Base-by-base conservation (phyloP, 139 green algal species). In the Tetraselmis striata region DNA sequence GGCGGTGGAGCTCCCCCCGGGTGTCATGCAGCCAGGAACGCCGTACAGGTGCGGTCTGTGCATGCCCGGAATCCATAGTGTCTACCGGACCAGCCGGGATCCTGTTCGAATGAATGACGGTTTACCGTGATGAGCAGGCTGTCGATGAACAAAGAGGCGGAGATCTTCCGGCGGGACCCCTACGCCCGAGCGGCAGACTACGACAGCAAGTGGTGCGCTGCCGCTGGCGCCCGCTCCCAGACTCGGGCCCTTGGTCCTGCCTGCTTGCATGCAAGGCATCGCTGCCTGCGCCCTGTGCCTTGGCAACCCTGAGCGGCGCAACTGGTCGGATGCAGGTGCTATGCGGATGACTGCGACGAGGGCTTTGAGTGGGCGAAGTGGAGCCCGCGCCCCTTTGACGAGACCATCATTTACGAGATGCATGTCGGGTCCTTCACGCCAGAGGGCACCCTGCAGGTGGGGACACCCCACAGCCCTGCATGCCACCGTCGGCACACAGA, bases 401-500 rank as follows among this genome's bases (percentile, higher is more conserved):
- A 86, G 31, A 88, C 81, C 59, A 30, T 92, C 31, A 92, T 95
- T 59, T 95, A 95, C 77, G 87, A 95, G 90, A 84, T 94, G 83
- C 91, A 94, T 59, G 77, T 94, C 1, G 91, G 92, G 58, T 87
- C 83, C 26, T 94, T 94, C 85, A 94, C 91, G 0, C 80, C 80
- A 23, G 83, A 91, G 85, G 89, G 87, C 77, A 92, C 89, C 1
- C 77, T 92, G 32, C 59, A n/a, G 0, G 45, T 67, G 45, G 5
- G 45, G n/a, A n/a, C n/a, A n/a, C n/a, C n/a, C n/a, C n/a, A n/a
- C n/a, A n/a, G n/a, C n/a, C n/a, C n/a, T n/a, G n/a, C n/a, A n/a
- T n/a, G n/a, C n/a, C n/a, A n/a, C n/a, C n/a, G n/a, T n/a, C n/a
- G n/a, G n/a, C n/a, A n/a, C n/a, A n/a, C n/a, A n/a, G n/a, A n/a